phyloP scores from a whole-genome alignment of 2,329 filamentous ascomycete species.

The Microcera coccophila region DNA sequence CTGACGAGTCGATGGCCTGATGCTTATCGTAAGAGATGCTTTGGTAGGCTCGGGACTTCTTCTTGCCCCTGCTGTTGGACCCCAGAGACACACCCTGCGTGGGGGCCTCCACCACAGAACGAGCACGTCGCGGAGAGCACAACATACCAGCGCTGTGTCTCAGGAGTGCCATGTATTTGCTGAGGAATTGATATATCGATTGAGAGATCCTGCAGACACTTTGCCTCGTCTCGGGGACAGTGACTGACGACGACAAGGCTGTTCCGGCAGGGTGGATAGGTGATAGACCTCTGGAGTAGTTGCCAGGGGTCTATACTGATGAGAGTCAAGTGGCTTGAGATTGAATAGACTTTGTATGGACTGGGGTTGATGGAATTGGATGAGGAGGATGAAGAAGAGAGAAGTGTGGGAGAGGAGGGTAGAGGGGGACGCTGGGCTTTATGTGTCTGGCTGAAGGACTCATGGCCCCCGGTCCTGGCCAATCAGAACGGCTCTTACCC shows the following conservation, averaged over 20 bases:
- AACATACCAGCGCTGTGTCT: not conserved
- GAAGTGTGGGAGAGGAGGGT: slow-evolving; percentile 2
- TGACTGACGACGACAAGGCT: not conserved
- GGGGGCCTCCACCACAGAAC: not conserved
- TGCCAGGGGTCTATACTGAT: not conserved
- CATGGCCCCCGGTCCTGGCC: not conserved
- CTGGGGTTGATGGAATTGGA: not conserved
- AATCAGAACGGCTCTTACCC: slow-evolving; percentile 1
- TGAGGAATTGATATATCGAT: not conserved
- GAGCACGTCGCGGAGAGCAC: not conserved
- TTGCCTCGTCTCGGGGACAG: not conserved
- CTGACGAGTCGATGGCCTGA: not conserved
- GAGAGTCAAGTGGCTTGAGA: not conserved
- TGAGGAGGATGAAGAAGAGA: not conserved
- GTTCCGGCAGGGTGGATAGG: not conserved
- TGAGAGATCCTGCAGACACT: not conserved
- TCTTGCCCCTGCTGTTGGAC: not conserved
- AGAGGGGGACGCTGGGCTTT: slow-evolving; percentile 6
- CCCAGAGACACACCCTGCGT: not conserved
- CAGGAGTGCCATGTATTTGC: not conserved
- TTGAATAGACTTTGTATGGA: not conserved
- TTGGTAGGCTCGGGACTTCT: not conserved
- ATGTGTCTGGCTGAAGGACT: not conserved
- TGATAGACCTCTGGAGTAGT: not conserved
- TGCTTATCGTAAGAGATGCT: not conserved